These are phyloP conservation scores for Filobasidium wieringae DNA, from an alignment of 768 basidiomycete genomes.

Conservation along the genomic window DNA sequence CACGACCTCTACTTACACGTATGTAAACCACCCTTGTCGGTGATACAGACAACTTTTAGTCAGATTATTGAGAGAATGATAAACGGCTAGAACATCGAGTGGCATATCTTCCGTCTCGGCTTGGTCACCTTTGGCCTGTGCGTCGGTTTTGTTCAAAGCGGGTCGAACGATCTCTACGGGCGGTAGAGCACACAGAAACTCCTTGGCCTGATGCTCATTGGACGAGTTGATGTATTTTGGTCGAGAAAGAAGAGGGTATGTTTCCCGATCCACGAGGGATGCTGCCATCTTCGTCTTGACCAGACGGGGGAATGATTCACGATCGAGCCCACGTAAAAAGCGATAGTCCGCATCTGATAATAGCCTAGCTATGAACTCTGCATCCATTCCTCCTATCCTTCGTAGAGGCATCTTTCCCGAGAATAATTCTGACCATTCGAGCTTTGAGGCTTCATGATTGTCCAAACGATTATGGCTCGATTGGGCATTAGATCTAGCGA, in stretches of 20 bases:
- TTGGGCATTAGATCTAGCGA: not conserved
- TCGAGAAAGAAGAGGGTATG: too few relatives aligned
- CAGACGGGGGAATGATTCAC: too few relatives aligned
- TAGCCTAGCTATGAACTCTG: too few relatives aligned
- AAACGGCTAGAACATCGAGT: slow-evolving; percentile 25
- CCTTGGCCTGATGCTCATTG: not conserved
- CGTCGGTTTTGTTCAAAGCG: not conserved
- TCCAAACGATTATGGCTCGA: too few relatives aligned
- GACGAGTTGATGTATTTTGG: too few relatives aligned
- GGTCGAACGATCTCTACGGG: not conserved
- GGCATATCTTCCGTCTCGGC: not conserved
- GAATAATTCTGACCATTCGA: not conserved
- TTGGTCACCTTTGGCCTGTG: not conserved
- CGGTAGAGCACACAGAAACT: not conserved
- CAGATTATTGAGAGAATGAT: slow-evolving; percentile 28
- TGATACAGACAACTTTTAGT: slow-evolving; percentile 31
- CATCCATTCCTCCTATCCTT: too few relatives aligned
- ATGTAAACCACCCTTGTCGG: slow-evolving; percentile 27
- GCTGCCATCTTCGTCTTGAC: too few relatives aligned
- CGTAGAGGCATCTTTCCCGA: too few relatives aligned
- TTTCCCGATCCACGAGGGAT: too few relatives aligned
- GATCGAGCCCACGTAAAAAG: too few relatives aligned
- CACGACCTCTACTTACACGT: slow-evolving; percentile 5
- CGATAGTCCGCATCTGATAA: too few relatives aligned
- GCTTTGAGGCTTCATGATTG: not conserved